Conservation (phyloP, 768 basidiomycete genomes). For the Psilocybe tampanensis region DNA sequence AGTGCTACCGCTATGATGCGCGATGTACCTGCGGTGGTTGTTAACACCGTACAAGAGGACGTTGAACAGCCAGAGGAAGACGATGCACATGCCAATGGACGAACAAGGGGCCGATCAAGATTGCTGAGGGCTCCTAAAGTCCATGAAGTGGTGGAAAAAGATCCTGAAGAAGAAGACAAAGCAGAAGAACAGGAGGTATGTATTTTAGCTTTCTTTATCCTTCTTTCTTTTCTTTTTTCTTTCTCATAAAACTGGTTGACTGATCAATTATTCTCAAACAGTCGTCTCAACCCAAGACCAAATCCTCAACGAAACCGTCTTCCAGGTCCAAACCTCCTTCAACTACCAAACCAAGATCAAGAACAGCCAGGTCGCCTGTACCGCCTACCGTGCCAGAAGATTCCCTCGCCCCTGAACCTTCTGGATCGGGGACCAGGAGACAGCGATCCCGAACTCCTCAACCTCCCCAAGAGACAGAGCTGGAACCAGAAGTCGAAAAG, state of each 20-base stretch:
- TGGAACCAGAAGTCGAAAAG: neutral
- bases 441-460: constrained; percentile 20
- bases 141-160: neutral
- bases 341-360: constrained; percentile 9
- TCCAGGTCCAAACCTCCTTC: constrained; percentile 8
- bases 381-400: neutral
- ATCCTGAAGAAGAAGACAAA: constrained; percentile 1
- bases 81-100: constrained; percentile 3
- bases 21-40: constrained; percentile 11
- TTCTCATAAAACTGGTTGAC: neutral
- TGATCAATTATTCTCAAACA: neutral
- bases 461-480: constrained; percentile 7
- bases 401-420: neutral
- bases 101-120: constrained; percentile 17
- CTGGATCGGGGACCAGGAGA: constrained; percentile 3
- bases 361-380: constrained; percentile 3
- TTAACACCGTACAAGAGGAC: constrained; percentile 5
- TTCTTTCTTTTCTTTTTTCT: neutral
- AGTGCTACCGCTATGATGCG: neutral
- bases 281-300: neutral
- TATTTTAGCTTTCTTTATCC: neutral
- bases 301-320: constrained; percentile 1
- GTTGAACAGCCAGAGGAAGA: constrained; percentile 1
- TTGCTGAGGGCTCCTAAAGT: constrained; percentile 15
- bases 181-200: constrained; percentile 16